Conservation (phyloP, 208 protist species). For the Lotmaria passim region DNA sequence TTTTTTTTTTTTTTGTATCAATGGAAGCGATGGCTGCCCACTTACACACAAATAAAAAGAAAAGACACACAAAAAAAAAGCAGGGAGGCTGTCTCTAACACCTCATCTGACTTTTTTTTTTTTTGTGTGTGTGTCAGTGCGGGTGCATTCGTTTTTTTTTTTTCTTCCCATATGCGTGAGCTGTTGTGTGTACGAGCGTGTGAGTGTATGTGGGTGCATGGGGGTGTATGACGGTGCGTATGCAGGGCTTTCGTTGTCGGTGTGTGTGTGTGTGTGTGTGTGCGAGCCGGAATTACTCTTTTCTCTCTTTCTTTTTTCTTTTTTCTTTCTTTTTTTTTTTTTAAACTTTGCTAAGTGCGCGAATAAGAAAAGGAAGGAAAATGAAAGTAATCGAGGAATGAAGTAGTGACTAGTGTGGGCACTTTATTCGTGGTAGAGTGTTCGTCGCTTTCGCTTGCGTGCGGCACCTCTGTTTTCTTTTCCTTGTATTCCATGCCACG, state of each 20-base stretch:
- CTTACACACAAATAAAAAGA: no score
- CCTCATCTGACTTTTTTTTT: background rate
- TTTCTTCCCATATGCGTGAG: background rate
- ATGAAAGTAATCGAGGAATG: background rate
- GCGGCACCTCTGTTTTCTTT: no score
- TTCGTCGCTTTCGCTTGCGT: no score
- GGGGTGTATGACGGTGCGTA: background rate
- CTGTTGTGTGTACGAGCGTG: background rate
- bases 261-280: no score
- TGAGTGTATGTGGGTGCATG: conserved; percentile 11
- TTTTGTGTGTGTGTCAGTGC: background rate
- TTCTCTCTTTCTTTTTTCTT: no score
- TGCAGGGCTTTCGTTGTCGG: background rate
- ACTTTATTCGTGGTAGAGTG: background rate
- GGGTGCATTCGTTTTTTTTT: no score
- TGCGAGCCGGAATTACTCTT: no score
- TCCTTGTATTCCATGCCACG: no score
- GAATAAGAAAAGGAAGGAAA: background rate
- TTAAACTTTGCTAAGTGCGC: background rate
- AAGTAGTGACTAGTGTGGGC: no score
- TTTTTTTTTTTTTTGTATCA: background rate
- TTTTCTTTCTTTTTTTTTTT: background rate
- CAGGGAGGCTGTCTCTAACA: background rate
- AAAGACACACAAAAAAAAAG: background rate
- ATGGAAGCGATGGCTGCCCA: no score